Evolutionary conservation across 805 yeast species (phyloP), one percentile per base, ranked within the genome.

Genomic region (Groenewaldozyma tartarivorans): DNA sequence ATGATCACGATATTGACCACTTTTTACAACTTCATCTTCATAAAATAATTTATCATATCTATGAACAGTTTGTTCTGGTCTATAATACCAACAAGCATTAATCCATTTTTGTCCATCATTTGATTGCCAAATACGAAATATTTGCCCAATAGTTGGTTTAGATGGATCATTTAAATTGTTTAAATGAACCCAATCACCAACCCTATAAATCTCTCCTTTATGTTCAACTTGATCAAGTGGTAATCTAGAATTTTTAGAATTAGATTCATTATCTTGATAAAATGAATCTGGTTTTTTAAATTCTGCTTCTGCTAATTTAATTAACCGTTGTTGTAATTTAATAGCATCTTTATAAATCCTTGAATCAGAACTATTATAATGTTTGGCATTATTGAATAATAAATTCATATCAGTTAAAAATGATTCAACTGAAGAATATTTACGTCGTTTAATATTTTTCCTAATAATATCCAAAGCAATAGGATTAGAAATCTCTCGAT

Each of bases 51-150:
- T 71, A 62, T 92, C 97, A 34, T 72, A 81, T 52, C 94, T 74
- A 61, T 92, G 98, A 35, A 92, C 94, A 0, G 98, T 92, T 69
- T 94, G 96, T 60, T 92, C 97, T 1, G 98, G 96, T 51, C 97
- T 77, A 55, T 85, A 81, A 62, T 90, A 92, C 98, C 97, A 92
- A 67, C 97, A 92, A 31, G 85, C 95, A 58, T 92, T 90, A 56
- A 88, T 74, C 77, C 88, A 88, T 46, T 80, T 74, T 53, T 79
- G 78, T 41, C 88, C 94, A 48, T 87, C 94, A 16, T 69, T 66
- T 4, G 72, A 67, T 45, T 79, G 76, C 98, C 98, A 92, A 46
- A 92, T 74, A 54, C 95, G 74, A 66, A 90, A 92, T 21, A 92
- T 75, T 62, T 92, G 98, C 13, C 94, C 96, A 27, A 87, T 84